Conservation (phyloP, 192 early-diverging fungal species). For the Podila clonocystis region DNA sequence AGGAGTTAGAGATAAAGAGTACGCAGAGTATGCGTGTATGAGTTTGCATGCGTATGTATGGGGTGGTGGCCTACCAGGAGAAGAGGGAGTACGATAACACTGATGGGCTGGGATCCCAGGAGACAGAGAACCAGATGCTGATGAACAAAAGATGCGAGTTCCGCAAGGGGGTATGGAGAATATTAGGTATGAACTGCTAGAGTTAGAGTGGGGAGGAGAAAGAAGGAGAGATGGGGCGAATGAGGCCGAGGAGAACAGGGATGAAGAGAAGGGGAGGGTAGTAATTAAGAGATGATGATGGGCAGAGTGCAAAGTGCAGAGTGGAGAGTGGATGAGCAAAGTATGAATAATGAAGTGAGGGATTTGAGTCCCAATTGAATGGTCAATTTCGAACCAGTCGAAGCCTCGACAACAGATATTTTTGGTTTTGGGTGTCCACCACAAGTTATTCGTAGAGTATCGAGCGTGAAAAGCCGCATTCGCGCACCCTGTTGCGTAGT, state of each 20-base stretch:
- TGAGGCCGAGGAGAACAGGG: background rate
- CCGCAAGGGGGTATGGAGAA: background rate
- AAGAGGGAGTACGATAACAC: no score
- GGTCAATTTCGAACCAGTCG: no score
- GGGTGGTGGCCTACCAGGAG: no score
- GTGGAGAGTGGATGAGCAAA: background rate
- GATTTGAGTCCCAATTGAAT: background rate
- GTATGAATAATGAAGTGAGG: no score
- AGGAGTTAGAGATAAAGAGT: conserved; percentile 2
- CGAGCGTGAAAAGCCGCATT: no score
- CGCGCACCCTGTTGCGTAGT: no score
- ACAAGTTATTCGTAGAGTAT: no score
- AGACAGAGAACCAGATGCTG: no score
- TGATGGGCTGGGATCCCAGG: no score
- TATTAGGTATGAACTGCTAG: background rate
- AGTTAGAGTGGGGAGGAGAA: background rate
- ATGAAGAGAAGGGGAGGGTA: background rate
- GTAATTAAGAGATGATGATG: conserved; percentile 5
- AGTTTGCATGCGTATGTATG: no score
- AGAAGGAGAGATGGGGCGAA: background rate
- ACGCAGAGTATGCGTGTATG: background rate
- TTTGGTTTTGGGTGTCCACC: no score
- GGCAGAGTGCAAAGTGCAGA: background rate
- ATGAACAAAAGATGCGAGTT: background rate
- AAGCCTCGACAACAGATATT: background rate